phyloP scores from a whole-genome alignment of 1,284 basidiomycete species.

The Ceratobasidium sp. region DNA sequence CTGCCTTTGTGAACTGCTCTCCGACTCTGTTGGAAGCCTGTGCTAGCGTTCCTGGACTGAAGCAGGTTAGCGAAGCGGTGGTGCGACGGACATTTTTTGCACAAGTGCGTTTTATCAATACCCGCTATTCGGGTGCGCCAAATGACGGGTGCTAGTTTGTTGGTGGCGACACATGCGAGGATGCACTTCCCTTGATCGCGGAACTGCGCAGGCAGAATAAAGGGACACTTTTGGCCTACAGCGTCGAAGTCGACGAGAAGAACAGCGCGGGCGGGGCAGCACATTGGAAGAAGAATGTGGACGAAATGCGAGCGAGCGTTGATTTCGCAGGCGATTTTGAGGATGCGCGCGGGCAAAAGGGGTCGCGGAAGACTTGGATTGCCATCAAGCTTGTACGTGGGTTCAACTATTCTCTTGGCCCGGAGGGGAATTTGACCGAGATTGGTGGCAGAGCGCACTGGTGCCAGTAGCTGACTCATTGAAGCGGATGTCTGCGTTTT shows the following conservation, averaged over 20 bases:
- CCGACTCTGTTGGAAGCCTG: conserved; percentile 74
- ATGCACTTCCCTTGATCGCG: conserved; percentile 72
- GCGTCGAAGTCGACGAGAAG: conserved; percentile 79
- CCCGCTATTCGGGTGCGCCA: not conserved
- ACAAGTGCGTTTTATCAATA: conserved; percentile 63
- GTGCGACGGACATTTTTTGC: conserved; percentile 88
- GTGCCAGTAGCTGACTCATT: conserved; percentile 67
- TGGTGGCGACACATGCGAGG: conserved; percentile 83
- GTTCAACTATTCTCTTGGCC: not conserved
- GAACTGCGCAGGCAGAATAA: conserved; percentile 72
- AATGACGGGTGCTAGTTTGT: conserved; percentile 67
- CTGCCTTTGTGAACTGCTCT: conserved; percentile 79
- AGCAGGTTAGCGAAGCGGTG: conserved; percentile 71
- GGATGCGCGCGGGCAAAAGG: conserved; percentile 55
- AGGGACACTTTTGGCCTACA: conserved; percentile 85
- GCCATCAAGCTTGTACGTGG: conserved; percentile 78
- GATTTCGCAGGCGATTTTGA: conserved; percentile 85
- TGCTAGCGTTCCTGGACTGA: conserved; percentile 73
- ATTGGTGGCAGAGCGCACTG: conserved; percentile 64
- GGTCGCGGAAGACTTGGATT: conserved; percentile 74
- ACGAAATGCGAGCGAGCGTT: conserved; percentile 78
- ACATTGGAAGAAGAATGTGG: conserved; percentile 60
- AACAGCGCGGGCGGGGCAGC: conserved; percentile 18
- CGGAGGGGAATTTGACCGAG: not conserved
- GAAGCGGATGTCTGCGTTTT: conserved; percentile 65